These are phyloP conservation scores for button mushroom (Agaricus bisporus) DNA, from an alignment of 768 basidiomycete species.

Conservation along the genomic window DNA sequence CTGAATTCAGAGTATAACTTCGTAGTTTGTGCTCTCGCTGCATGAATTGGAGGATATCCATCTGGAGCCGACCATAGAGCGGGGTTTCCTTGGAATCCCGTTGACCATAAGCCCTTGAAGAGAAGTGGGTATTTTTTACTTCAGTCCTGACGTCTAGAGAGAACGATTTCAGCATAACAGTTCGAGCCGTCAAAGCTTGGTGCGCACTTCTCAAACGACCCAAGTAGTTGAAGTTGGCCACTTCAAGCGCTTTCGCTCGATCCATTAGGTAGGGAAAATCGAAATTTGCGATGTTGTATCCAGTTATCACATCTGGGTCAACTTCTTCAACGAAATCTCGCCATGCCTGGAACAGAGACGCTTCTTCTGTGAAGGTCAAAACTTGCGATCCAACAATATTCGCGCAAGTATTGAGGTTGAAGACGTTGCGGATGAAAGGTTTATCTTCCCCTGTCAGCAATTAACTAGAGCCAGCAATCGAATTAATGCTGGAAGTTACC, in stretches of 20 bases:
- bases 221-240: conserved; percentile 60
- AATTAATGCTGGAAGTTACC: conserved; percentile 38
- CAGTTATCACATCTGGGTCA: conserved; percentile 94
- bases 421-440: conserved; percentile 95
- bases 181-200: not conserved
- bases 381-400: conserved; percentile 99
- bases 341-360: conserved; percentile 75
- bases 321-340: conserved; percentile 82
- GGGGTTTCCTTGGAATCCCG: conserved; percentile 93
- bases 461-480: not conserved
- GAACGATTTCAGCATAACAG: conserved; percentile 7
- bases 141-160: conserved; percentile 66
- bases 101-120: conserved; percentile 95
- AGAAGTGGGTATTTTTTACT: conserved; percentile 93
- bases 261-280: conserved; percentile 97
- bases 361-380: conserved; percentile 72
- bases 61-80: conserved; percentile 88
- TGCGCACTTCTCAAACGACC: conserved; percentile 68
- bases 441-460: conserved; percentile 66
- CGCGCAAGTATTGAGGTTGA: conserved; percentile 90
- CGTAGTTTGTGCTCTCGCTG: conserved; percentile 97
- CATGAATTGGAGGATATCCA: conserved; percentile 97
- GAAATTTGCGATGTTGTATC: conserved; percentile 92
- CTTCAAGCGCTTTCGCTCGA: conserved; percentile 78
- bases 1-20: conserved; percentile 95